Evolutionary conservation across 2,329 filamentous ascomycete species (phyloP), one percentile per base, ranked within the genome.

Genomic region (Colletotrichum australisinense): DNA sequence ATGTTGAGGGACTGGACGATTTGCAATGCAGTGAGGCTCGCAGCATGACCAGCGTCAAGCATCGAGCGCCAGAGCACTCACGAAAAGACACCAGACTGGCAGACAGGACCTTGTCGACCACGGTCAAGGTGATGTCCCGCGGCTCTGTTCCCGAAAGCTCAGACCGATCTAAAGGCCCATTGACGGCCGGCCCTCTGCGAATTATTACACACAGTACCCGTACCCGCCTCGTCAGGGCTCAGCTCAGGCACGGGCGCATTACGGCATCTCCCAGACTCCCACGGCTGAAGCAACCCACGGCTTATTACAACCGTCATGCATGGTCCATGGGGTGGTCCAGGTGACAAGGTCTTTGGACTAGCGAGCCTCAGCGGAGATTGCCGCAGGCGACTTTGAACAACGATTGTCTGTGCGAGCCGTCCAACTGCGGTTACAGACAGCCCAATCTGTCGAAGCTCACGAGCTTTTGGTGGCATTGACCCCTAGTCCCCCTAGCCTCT

Each of bases 81-180:
- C 14, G 26, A 35, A 12, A 42, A 65, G n/a, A 46, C 22, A 35
- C 32, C 49, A 26, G 46, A 42, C 12, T 26, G 3, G 8, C 22
- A n/a, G 58, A 5, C 19, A 53, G 28, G 59, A 42, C 42, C 46
- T 16, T 28, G 53, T 60, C 38, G 35, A 65, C 24, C 38, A 60
- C 49, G n/a, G 67, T 30, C 55, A 64, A 38, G 42, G 60, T 55
- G 56, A 69, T 69, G 59, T 69, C 35, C 71, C 56, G 67, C 71
- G 67, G 71, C 71, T 73, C 67, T 73, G 71, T 49, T 71, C 35
- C 71, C 60, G 71, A 71, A 52, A 70, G 67, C 70, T 73, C 59
- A 69, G 70, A 73, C 70, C 11, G 19, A 19, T n/a, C 38, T n/a
- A 9, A 67, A 59, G 69, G 19, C 58, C 69, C 66, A 59, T 69